Evolutionary conservation across 495 filamentous ascomycete genomes (phyloP).

Genomic region (Cercophora samala): DNA sequence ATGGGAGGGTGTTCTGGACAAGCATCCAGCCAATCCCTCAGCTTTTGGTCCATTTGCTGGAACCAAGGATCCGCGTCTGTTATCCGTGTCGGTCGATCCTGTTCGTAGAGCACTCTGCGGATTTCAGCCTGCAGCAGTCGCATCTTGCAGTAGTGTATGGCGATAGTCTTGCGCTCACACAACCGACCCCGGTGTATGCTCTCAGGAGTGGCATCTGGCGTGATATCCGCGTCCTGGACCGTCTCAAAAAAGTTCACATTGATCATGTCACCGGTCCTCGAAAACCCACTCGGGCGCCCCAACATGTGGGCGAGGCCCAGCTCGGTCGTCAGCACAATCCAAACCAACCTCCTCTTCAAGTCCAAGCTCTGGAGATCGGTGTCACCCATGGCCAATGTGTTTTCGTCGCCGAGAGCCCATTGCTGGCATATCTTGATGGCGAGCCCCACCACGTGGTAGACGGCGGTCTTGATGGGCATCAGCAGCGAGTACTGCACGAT

Average conservation of each 20-base stretch:
- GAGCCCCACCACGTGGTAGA: conserved; percentile 85
- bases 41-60: conserved; percentile 67
- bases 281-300: conserved; percentile 78
- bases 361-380: conserved; percentile 70
- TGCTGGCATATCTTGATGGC: conserved; percentile 83
- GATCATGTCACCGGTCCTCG: conserved; percentile 71
- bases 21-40: conserved; percentile 63
- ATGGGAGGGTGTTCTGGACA: conserved; percentile 46
- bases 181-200: conserved; percentile 66
- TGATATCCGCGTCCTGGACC: conserved; percentile 77
- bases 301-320: conserved; percentile 80
- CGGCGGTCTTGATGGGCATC: conserved; percentile 83
- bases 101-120: conserved; percentile 75
- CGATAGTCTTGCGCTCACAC: conserved; percentile 74
- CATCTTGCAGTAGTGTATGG: conserved; percentile 93
- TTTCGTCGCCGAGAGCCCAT: conserved; percentile 78
- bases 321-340: conserved; percentile 83
- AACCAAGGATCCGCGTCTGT: conserved; percentile 86
- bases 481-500: conserved; percentile 90
- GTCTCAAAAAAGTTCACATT: conserved; percentile 78
- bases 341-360: conserved; percentile 81
- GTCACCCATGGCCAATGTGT: conserved; percentile 63
- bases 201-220: conserved; percentile 62
- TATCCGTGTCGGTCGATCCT: conserved; percentile 65
- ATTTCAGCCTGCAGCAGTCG: conserved; percentile 83